A percentile compares a stretch with the other conserved stretches of the same genome.
These are phyloP conservation scores for Fusarium hostae DNA, from an alignment of 2,329 filamentous ascomycete genomes.

Conservation along the genomic window DNA sequence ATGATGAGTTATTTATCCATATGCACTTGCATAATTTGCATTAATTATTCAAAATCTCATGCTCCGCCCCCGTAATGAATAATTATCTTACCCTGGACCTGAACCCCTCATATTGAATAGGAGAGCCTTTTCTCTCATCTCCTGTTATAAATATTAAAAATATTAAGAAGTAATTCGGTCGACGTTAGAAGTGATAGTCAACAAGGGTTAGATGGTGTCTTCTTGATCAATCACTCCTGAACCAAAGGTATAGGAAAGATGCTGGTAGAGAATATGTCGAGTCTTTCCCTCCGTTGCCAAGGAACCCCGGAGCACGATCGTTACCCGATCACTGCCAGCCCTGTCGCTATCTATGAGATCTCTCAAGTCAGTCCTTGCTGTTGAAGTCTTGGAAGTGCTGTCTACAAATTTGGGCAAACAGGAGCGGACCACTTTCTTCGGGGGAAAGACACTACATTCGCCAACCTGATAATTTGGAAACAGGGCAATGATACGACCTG, in stretches of 20 bases:
- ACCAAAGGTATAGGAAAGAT: rapidly evolving
- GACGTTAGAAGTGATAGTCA: rapidly evolving
- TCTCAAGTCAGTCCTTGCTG: rapidly evolving
- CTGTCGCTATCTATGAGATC: neutral
- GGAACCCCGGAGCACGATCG: neutral
- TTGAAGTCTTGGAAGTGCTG: rapidly evolving
- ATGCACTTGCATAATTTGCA: rapidly evolving
- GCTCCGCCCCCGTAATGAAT: neutral
- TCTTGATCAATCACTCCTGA: neutral
- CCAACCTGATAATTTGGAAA: neutral
- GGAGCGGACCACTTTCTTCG: rapidly evolving
- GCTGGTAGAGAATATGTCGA: rapidly evolving
- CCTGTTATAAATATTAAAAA: rapidly evolving
- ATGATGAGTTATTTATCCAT: neutral
- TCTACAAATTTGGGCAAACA: neutral
- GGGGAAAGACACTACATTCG: rapidly evolving
- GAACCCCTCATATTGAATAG: rapidly evolving
- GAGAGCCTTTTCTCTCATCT: rapidly evolving
- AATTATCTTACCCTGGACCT: neutral
- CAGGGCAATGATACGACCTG: rapidly evolving
- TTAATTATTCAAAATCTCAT: rapidly evolving
- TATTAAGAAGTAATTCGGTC: rapidly evolving
- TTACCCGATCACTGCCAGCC: neutral
- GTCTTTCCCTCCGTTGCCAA: too few species aligned
- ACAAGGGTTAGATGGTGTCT: neutral